Evolutionary conservation across 371 early-diverging fungal species (phyloP).

Genomic region (Choanephora cucurbitarum): DNA sequence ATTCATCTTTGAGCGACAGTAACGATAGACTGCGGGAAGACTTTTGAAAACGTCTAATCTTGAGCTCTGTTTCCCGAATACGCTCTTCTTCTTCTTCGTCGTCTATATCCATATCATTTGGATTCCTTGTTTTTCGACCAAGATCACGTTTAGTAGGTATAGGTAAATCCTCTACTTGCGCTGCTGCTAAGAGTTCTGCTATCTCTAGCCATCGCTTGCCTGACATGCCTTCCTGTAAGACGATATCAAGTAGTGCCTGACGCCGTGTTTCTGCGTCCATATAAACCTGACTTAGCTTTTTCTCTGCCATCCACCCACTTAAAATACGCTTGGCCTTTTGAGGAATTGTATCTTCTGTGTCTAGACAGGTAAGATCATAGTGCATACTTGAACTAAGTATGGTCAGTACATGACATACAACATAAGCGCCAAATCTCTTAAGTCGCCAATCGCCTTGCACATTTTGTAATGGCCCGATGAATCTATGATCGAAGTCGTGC

Average conservation of each 20-base stretch:
- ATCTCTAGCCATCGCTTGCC: conserved; percentile 35
- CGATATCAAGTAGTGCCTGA: conserved; percentile 14
- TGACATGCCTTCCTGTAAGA: conserved; percentile 33
- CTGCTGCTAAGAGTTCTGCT: conserved; percentile 21
- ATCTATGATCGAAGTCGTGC: conserved; percentile 27
- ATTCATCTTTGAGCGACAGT: conserved; percentile 16
- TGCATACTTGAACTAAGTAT: conserved; percentile 6
- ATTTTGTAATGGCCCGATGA: conserved; percentile 32
- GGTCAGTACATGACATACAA: conserved; percentile 21
- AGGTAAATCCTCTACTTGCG: conserved; percentile 22
- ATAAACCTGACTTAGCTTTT: conserved; percentile 9
- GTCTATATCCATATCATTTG: not conserved
- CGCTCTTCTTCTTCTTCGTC: conserved; percentile 11
- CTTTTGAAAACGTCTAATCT: conserved; percentile 12
- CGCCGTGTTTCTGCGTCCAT: conserved; percentile 12
- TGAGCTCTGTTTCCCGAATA: not conserved
- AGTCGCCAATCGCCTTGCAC: conserved; percentile 48
- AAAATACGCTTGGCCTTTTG: conserved; percentile 15
- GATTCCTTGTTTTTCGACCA: not conserved
- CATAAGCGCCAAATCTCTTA: conserved; percentile 27
- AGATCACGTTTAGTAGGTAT: conserved; percentile 17
- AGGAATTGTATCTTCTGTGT: conserved; percentile 2
- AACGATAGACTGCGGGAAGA: conserved; percentile 9
- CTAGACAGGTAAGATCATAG: conserved; percentile 4
- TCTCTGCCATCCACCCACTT: conserved; percentile 25